phyloP scores from a whole-genome alignment of 768 basidiomycete species.

The Chalciporus pseudorubinellus region DNA sequence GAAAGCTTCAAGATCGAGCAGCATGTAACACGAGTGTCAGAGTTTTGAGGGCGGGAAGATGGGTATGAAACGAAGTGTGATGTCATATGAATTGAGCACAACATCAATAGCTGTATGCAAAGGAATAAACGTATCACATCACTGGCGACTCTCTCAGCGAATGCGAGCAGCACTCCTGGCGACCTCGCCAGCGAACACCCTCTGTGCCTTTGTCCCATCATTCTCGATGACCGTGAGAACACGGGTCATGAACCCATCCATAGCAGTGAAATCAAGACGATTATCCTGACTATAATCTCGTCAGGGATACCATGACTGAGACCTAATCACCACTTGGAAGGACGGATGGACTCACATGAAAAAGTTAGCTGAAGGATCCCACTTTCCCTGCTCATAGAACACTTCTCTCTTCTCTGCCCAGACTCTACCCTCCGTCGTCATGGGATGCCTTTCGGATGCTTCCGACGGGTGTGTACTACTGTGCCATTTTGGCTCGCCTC shows the following conservation, averaged over 20 bases:
- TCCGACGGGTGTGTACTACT: too few relatives aligned
- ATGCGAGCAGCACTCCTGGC: conserved; percentile 76
- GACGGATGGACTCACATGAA: conserved; percentile 50
- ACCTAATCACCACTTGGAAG: neutral
- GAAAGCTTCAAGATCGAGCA: too few relatives aligned
- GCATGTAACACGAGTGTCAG: neutral
- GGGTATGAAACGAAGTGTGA: conserved; percentile 3
- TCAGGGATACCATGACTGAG: neutral
- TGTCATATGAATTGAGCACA: neutral
- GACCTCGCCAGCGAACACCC: conserved; percentile 82
- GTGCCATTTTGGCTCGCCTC: too few relatives aligned
- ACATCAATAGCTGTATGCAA: neutral
- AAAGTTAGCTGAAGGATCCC: conserved; percentile 82
- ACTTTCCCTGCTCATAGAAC: conserved; percentile 81
- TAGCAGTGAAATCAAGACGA: conserved; percentile 81
- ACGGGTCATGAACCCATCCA: conserved; percentile 85
- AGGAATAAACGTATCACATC: conserved; percentile 65
- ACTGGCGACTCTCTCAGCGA: conserved; percentile 77
- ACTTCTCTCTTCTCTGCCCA: conserved; percentile 96
- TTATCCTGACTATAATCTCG: conserved; percentile 42
- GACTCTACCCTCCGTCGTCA: conserved; percentile 84
- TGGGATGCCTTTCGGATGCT: too few relatives aligned
- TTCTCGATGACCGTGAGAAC: conserved; percentile 63
- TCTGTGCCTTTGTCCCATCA: conserved; percentile 77
- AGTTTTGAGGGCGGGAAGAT: too few relatives aligned